Evolutionary conservation across 331 rosid genomes (phyloP), one percentile per base, ranked within the genome.

Genomic region (Stylosanthes scabra): DNA sequence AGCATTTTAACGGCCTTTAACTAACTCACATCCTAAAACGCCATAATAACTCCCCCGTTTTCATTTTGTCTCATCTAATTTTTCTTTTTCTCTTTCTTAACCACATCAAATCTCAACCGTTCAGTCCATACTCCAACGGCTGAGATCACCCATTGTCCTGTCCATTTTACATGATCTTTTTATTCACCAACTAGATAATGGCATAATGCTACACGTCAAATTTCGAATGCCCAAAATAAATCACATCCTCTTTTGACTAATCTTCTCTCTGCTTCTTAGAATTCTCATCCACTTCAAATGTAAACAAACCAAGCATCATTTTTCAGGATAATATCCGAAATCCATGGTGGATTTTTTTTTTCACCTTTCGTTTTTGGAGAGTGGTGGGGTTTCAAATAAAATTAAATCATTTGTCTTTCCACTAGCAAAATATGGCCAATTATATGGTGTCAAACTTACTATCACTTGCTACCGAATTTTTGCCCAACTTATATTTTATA

Each of bases 1-100:
- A 60, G 25, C 65, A 58, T 46, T 49, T 77, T 66, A 86, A 88
- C 93, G 85, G 86, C 85, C 86, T 72, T 29, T 70, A 89, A 89
- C 91, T 82, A 81, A 83, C 86, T 74, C 71, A 73, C 49, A 52
- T 77, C 86, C 86, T 72, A 80, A 68, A 46, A 59, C 47, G 45
- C 12, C 71, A 27, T 61, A 78, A 75, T 3, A 68, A 72, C 10
- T 76, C 71, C 72, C 52, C 83, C 39, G 2, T 44, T 49, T 34
- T 3, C 4, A 7, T 49, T 44, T 79, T 51, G 83, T 64, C 82
- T 81, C 61, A 9, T 63, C 5, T 62, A 2, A 46, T 42, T 28
- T 10, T 5, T 51, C 63, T 49, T 8, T 11, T n/a, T 58, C 34
- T 16, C 39, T 50, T 41, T 60, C 31, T 10, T 6, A 42, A 52